phyloP scores from a whole-genome alignment of 2,329 filamentous ascomycete species.

The Colletotrichum musicola region DNA sequence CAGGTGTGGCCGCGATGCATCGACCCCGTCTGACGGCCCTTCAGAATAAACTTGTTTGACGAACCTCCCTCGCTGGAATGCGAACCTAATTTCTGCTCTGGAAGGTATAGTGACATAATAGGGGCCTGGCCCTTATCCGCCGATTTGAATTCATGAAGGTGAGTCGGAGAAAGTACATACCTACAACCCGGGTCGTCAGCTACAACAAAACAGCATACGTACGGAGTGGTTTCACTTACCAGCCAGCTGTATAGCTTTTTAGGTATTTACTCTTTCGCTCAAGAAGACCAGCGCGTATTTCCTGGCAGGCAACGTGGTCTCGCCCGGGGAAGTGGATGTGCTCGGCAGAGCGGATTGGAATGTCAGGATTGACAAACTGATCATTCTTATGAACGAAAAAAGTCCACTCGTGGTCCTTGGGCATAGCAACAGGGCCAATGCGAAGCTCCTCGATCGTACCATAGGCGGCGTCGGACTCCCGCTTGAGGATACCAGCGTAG shows the following conservation, averaged over 20 bases:
- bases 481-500: slow-evolving; percentile 89
- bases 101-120: slow-evolving; percentile 95
- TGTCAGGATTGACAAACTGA: slow-evolving; percentile 86
- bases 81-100: slow-evolving; percentile 94
- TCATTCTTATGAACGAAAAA: slow-evolving; percentile 84
- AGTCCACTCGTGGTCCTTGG: slow-evolving; percentile 93
- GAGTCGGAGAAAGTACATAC: slow-evolving; percentile 96
- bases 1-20: slow-evolving; percentile 87
- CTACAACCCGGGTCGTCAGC: slow-evolving; percentile 55
- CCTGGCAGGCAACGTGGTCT: slow-evolving; percentile 82
- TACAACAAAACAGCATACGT: slow-evolving; percentile 34
- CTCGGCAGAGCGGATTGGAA: slow-evolving; percentile 82
- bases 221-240: slow-evolving; percentile 67
- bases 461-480: slow-evolving; percentile 87
- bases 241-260: slow-evolving; percentile 96
- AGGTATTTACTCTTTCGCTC: slow-evolving; percentile 99
- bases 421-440: slow-evolving; percentile 88
- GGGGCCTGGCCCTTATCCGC: slow-evolving; percentile 92
- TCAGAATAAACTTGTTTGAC: slow-evolving; percentile 98
- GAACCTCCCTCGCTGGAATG: slow-evolving; percentile 85
- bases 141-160: slow-evolving; percentile 99
- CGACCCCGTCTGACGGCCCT: slow-evolving; percentile 91
- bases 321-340: slow-evolving; percentile 93
- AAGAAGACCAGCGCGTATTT: slow-evolving; percentile 90
- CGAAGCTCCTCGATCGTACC: slow-evolving; percentile 84